These are phyloP conservation scores for Apiospora sp. DNA, from an alignment of 2,329 filamentous ascomycete species.

Conservation along the genomic window DNA sequence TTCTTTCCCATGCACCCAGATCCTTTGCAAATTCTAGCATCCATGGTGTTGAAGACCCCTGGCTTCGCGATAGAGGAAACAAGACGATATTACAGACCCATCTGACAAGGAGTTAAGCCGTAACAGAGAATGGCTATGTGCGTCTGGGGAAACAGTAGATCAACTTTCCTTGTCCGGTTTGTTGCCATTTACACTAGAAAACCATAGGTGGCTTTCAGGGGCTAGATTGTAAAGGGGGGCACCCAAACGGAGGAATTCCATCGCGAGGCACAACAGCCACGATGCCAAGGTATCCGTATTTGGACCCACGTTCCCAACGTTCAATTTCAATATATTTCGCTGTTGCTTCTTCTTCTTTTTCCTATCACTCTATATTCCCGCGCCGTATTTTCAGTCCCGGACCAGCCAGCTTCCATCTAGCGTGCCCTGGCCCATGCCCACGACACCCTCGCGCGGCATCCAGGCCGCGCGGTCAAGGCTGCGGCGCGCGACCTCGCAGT, in stretches of 20 bases:
- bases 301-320: too few relatives aligned
- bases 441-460: constrained; percentile 51
- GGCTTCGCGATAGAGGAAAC: background rate
- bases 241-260: background rate
- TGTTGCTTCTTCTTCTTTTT: background rate
- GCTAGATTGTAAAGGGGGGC: background rate
- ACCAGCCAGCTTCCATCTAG: constrained; percentile 45
- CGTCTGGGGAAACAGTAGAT: too few relatives aligned
- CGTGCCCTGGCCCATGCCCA: constrained; percentile 29
- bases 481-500: constrained; percentile 81
- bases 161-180: too few relatives aligned
- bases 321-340: background rate
- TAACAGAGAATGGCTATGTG: too few relatives aligned
- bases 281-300: background rate
- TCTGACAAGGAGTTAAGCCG: background rate
- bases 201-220: background rate
- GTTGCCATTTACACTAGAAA: too few relatives aligned
- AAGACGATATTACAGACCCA: background rate
- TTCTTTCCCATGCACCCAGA: too few relatives aligned
- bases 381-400: constrained; percentile 16
- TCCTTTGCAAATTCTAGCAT: too few relatives aligned
- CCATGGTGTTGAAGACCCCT: too few relatives aligned
- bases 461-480: constrained; percentile 75
- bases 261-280: background rate
- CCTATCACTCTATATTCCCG: background rate